These are phyloP conservation scores for Claviceps paspali DNA, from an alignment of 2,329 filamentous ascomycete species.

Conservation along the genomic window DNA sequence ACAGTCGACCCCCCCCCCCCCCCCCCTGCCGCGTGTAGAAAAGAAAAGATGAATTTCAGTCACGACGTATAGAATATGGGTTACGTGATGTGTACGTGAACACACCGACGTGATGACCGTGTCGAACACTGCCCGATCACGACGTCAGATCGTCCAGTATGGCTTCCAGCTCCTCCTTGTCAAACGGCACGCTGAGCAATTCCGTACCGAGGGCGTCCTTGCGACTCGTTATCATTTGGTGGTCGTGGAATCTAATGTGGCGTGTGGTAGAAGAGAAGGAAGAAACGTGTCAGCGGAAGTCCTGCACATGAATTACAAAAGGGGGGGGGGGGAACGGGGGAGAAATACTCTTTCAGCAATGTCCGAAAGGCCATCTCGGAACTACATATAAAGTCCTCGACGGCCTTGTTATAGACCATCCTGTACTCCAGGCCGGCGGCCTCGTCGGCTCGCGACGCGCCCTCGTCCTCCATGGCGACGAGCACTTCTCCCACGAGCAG, in stretches of 20 bases:
- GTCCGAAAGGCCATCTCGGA: slow-evolving; percentile 94
- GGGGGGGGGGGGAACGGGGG: too few species aligned
- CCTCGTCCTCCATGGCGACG: slow-evolving; percentile 49
- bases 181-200: slow-evolving; percentile 69
- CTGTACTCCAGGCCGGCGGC: slow-evolving; percentile 73
- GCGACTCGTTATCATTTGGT: slow-evolving; percentile 86
- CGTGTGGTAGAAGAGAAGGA: background rate
- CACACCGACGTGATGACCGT: too few species aligned
- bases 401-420: slow-evolving; percentile 84
- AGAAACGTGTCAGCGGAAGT: too few species aligned
- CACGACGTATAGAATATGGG: too few species aligned
- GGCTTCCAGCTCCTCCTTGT: slow-evolving; percentile 74
- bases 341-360: slow-evolving; percentile 65
- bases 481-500: slow-evolving; percentile 77
- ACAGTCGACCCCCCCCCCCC: too few species aligned
- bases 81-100: background rate
- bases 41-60: too few species aligned
- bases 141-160: slow-evolving; percentile 59
- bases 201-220: slow-evolving; percentile 80
- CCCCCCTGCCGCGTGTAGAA: too few species aligned
- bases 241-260: slow-evolving; percentile 92
- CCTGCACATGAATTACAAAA: too few species aligned
- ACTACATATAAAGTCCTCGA: slow-evolving; percentile 92
- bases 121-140: too few species aligned
- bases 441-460: slow-evolving; percentile 20